Percentiles rank a stretch among this genome's conserved stretches.
These are phyloP conservation scores for Pichia deserticola DNA, from an alignment of 805 yeast species.

Conservation along the genomic window DNA sequence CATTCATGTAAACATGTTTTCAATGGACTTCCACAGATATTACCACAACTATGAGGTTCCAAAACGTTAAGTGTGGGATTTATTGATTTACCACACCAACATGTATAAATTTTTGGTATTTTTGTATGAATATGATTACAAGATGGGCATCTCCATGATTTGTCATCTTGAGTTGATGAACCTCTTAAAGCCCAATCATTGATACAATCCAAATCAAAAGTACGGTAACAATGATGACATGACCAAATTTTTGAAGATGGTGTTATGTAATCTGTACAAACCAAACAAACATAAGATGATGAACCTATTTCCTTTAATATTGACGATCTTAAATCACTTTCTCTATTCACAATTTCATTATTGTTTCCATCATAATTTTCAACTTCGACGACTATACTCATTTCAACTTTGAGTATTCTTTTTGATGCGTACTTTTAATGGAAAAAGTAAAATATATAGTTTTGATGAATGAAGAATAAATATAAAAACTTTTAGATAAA, in stretches of 20 bases:
- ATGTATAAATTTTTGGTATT: slow-evolving; percentile 53
- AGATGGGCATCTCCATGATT: slow-evolving; percentile 81
- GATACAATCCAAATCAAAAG: slow-evolving; percentile 80
- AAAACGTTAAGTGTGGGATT: slow-evolving; percentile 55
- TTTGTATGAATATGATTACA: slow-evolving; percentile 46
- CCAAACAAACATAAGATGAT: slow-evolving; percentile 76
- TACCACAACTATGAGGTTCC: slow-evolving; percentile 85
- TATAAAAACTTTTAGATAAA: too few species aligned
- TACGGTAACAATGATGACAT: slow-evolving; percentile 70
- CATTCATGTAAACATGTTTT: slow-evolving; percentile 67
- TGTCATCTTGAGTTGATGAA: slow-evolving; percentile 49
- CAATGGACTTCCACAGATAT: slow-evolving; percentile 57
- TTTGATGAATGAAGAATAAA: too few species aligned
- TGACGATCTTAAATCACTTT: slow-evolving; percentile 13
- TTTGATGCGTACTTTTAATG: too few species aligned
- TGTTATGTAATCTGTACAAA: slow-evolving; percentile 80
- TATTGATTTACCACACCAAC: slow-evolving; percentile 84
- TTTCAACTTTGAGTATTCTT: too few species aligned
- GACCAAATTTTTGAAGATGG: slow-evolving; percentile 66
- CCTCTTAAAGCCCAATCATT: slow-evolving; percentile 81
- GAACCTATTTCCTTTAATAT: slow-evolving; percentile 52
- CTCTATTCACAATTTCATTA: background rate
- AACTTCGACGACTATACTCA: too few species aligned
- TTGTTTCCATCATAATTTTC: too few species aligned
- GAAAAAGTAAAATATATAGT: too few species aligned